Evolutionary conservation across 2,329 filamentous ascomycete species (phyloP), one percentile per base, ranked within the genome.

Genomic region (Rhinocladiella mackenziei): DNA sequence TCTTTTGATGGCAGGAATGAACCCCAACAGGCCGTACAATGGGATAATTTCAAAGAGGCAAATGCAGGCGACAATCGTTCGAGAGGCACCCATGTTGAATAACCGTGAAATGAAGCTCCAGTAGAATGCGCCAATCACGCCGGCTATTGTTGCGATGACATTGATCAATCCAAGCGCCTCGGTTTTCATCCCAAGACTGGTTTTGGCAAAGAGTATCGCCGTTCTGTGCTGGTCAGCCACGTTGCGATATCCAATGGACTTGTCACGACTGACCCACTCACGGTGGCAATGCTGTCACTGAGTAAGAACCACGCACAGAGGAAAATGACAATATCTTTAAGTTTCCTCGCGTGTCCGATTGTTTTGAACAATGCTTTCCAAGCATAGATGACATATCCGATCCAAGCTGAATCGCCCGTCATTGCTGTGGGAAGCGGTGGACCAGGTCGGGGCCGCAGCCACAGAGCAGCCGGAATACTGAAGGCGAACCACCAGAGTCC

Each of bases 141-240:
- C 92, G 4, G 81, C 81, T 30, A 85, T 67, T 9, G 91, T 97
- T 25, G 85, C 86, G 55, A 96, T 89, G 41, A 97, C 88, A 59
- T 89, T 95, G 64, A 98, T 96, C 62, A 97, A 74, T 4, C 88
- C 92, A 17, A 98, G 69, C 2, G 86, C 86, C 65, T 87, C 88
- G 1, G 89, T 83, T 46, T 83, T 77, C 92, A 98, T 98, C 53
- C 85, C 80, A 7, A 98, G 73, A 52, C 89, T 81, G 0, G 91
- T 97, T 68, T 97, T 97, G 29, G 91, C 92, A 62, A 96, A 98
- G 7, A 98, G 74, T 19, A 97, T 89, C 0, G 92, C 92, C 0
- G 92, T 97, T n/a, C 49, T 52, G 25, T 6, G 25, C 11, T 20
- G 10, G 31, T 51, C 32, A 51, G 41, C 33, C 25, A 20, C 11